Conservation (phyloP, 192 early-diverging fungal genomes). For the Rhizoclosmatium sp. region DNA sequence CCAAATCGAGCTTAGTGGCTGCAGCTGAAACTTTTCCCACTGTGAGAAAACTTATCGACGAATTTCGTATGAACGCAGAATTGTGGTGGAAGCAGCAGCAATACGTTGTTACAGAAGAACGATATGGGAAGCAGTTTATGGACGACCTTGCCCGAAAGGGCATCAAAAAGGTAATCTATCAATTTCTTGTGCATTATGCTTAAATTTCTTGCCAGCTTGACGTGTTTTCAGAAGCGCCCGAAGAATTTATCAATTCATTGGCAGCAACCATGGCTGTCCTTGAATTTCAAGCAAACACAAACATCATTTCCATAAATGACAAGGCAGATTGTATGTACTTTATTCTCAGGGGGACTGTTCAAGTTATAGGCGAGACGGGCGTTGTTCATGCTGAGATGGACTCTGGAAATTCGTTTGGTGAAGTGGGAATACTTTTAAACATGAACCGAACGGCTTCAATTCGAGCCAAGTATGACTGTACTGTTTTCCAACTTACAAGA, state of each 20-base stretch:
- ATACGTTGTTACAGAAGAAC: constrained; percentile 20
- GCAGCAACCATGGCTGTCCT: constrained; percentile 35
- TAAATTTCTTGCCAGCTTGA: constrained; percentile 39
- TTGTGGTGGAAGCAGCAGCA: constrained; percentile 39
- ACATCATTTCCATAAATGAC: constrained; percentile 51
- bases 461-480: constrained; percentile 54
- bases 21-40: constrained; percentile 25
- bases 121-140: constrained; percentile 54
- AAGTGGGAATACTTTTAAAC: constrained; percentile 56
- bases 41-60: constrained; percentile 17
- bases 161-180: constrained; percentile 45
- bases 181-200: neutral
- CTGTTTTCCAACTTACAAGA: constrained; percentile 50
- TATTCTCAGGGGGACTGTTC: constrained; percentile 50
- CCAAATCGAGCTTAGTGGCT: constrained; percentile 40
- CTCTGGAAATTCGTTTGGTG: constrained; percentile 57
- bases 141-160: constrained; percentile 50
- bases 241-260: constrained; percentile 49
- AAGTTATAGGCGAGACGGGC: constrained; percentile 41
- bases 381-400: constrained; percentile 53
- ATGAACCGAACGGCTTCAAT: constrained; percentile 57
- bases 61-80: constrained; percentile 11
- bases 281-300: constrained; percentile 30
- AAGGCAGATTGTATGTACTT: constrained; percentile 53
- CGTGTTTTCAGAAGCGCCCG: constrained; percentile 45